Evolutionary conservation across 208 protist species (phyloP), one percentile per base, ranked within the genome.

Genomic region (Acanthamoeba sp.): DNA sequence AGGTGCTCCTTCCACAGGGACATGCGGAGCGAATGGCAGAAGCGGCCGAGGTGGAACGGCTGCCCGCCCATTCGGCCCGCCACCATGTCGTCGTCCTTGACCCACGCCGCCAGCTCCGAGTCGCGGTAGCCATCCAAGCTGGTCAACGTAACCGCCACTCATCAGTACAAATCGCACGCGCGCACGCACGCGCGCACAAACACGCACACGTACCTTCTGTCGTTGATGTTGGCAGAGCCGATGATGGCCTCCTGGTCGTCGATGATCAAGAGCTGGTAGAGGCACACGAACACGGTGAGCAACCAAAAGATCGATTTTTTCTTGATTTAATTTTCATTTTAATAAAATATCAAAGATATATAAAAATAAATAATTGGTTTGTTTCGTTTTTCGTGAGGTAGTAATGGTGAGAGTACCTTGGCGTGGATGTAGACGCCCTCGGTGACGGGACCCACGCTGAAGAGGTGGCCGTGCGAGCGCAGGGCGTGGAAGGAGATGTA

Each of bases 161-260:
- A 50, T 62, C 55, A 62, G 5, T 18, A 62, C 55, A n/a, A n/a
- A n/a, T n/a, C n/a, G n/a, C n/a, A n/a, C n/a, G n/a, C n/a, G n/a
- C 55, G 55, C 55, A 62, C 55, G n/a, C 55, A n/a, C 59, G 27
- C 22, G 7, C n/a, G 7, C 59, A 76, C 34, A 69, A 71, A 0
- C 20, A 52, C 1, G 16, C 48, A 82, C 42, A 52, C 6, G 4
- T 62, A 93, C 89, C 89, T 93, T 22, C 96, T 45, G 69, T 97
- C 96, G 40, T 97, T 97, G 32, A 97, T 97, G 36, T 97, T 97
- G 1, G 96, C 96, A 27, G 91, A 95, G 24, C 95, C 95, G 62
- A 97, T 92, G 38, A 97, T 96, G 2, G 73, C 82, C 10, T 93
- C 45, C 27, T 76, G 34, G 64, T 96, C 95, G 59, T 96, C 95